These are phyloP conservation scores for Lactifluus volemus DNA, from an alignment of 768 basidiomycete species.

Conservation along the genomic window DNA sequence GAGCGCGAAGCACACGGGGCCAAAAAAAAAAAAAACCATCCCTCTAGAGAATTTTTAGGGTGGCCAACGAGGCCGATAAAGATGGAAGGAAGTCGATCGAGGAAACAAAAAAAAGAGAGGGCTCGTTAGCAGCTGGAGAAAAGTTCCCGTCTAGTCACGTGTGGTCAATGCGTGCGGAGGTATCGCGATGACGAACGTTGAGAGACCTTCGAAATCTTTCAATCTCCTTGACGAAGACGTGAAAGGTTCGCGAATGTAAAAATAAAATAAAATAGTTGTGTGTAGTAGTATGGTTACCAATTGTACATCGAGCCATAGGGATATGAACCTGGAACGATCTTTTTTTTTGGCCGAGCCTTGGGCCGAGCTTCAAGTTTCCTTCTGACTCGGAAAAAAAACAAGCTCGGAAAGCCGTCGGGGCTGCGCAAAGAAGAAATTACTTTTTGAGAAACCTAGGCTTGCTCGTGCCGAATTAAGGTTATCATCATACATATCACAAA, in stretches of 20 bases:
- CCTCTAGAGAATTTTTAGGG: background rate
- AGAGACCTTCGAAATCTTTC: background rate
- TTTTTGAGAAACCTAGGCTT: too few relatives aligned
- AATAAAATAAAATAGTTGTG: background rate
- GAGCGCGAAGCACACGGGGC: background rate
- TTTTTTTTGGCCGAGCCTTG: too few relatives aligned
- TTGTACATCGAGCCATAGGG: constrained; percentile 1
- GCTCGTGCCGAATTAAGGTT: too few relatives aligned
- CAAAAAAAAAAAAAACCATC: too few relatives aligned
- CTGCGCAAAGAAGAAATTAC: too few relatives aligned
- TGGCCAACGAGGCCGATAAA: background rate
- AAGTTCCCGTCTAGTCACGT: background rate
- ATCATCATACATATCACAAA: too few relatives aligned
- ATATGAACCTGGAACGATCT: too few relatives aligned
- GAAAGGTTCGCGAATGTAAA: background rate
- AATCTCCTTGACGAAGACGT: background rate
- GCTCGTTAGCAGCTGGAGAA: too few relatives aligned
- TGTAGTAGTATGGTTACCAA: background rate
- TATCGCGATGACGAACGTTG: background rate
- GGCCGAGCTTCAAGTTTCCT: too few relatives aligned
- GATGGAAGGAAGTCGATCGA: background rate
- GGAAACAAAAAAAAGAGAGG: too few relatives aligned
- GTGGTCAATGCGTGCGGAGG: background rate
- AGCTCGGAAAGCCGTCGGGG: too few relatives aligned
- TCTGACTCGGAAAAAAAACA: too few relatives aligned